Base-by-base conservation (phyloP, 441 rosid species). In the Geranium incanum region DNA sequence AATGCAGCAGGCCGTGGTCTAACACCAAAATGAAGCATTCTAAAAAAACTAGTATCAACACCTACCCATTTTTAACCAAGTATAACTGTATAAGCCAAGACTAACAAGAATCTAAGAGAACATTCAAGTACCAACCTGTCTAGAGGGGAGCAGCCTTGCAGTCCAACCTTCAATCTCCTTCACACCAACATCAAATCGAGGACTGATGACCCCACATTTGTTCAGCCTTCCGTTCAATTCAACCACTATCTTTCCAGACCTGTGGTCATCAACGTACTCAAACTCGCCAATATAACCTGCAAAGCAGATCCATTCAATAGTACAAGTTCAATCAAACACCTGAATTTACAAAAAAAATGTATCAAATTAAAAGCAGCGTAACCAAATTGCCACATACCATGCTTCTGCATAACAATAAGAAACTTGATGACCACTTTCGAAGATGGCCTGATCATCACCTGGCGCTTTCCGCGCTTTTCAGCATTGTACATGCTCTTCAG, bases 191-290 rank as follows among this genome's bases (percentile, higher is more conserved):
- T 28, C 33, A 28, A 28, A 28, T 28, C 33, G 33, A 28, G 33
- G 33, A 28, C 72, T 52, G 63, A 69, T 69, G 64, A 52, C 72
- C 55, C 68, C 68, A 66, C 68, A 66, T 16, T 66, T 66, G 41
- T 66, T 66, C 38, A 66, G 68, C 37, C 68, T 36, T 39, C 74
- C 74, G 38, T 71, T 71, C 68, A 71, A 41, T 71, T 71, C 74
- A 71, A 66, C 68, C 37, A 66, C 68, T 18, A 66, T 66, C 68
- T 66, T 66, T 33, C 68, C 68, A 28, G 68, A 71, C 57, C 74
- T 33, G 57, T 71, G 73, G 73, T 71, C 74, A 59, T 71, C 74
- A 3, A 71, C 74, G 9, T 71, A 71, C 67, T 71, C 74, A 71
- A 71, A 71, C 74, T 71, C 74, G 0, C 74, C 68, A 19, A 71